Conservation (phyloP, 768 basidiomycete genomes). For the Fistulinella prunicolor region DNA sequence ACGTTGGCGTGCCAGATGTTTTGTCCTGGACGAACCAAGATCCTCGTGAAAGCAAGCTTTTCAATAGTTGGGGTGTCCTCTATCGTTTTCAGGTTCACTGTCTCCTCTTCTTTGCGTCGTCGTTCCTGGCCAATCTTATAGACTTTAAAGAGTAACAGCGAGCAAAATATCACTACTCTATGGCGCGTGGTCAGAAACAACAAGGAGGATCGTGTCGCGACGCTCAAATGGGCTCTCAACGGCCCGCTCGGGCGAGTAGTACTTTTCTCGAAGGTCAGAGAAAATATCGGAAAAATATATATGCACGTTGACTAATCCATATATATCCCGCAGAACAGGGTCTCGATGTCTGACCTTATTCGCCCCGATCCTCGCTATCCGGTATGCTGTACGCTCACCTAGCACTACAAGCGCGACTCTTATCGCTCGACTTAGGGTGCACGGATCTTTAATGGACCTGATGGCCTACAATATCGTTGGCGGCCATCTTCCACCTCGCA, state of each 20-base stretch:
- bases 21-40: conserved; percentile 88
- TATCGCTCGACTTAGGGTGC: conserved; percentile 43
- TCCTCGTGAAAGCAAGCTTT: conserved; percentile 77
- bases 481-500: conserved; percentile 56
- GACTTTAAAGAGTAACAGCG: conserved; percentile 62
- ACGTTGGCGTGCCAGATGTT: conserved; percentile 40
- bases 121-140: conserved; percentile 35
- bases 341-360: conserved; percentile 82
- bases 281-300: conserved; percentile 7
- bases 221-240: conserved; percentile 81
- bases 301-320: conserved; percentile 25
- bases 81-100: conserved; percentile 72
- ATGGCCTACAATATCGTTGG: conserved; percentile 80
- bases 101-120: conserved; percentile 14
- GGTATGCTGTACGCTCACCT: conserved; percentile 40
- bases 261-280: conserved; percentile 77
- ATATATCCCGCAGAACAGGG: conserved; percentile 52
- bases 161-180: conserved; percentile 71
- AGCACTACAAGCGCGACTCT: conserved; percentile 10
- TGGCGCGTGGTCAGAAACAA: conserved; percentile 79
- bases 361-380: conserved; percentile 60
- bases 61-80: conserved; percentile 76
- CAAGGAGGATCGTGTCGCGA: conserved; percentile 85
- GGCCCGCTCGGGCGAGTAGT: conserved; percentile 78
- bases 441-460: conserved; percentile 77